Evolutionary conservation across 306 rosid species (phyloP).

Genomic region (Lupinus albus): DNA sequence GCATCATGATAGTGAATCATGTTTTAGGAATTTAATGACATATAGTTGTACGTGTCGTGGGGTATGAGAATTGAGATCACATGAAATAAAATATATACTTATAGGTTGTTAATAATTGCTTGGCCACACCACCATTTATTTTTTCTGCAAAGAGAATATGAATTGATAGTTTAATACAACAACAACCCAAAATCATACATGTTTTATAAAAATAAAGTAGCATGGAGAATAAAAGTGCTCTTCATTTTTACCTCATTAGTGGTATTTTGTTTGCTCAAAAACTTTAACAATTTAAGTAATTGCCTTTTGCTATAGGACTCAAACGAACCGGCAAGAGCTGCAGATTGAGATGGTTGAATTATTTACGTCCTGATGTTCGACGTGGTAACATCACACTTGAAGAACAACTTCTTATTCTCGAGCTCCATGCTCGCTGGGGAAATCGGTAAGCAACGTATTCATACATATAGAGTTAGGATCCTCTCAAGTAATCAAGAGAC

Average conservation of each 20-base stretch:
- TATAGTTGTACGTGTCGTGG: conserved; percentile 46
- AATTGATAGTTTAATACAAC: conserved; percentile 33
- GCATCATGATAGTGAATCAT: conserved; percentile 42
- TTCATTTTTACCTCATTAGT: conserved; percentile 24
- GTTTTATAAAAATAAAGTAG: conserved; percentile 13
- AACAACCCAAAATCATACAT: conserved; percentile 30
- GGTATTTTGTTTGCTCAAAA: background rate
- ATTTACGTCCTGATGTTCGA: conserved; percentile 89
- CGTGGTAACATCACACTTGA: conserved; percentile 95
- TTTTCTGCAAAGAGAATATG: background rate
- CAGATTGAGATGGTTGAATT: conserved; percentile 92
- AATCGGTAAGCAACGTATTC: conserved; percentile 54
- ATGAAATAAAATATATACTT: conserved; percentile 34
- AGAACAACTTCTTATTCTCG: conserved; percentile 93
- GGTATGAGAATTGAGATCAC: conserved; percentile 1
- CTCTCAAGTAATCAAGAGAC: too few species aligned
- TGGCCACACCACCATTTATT: conserved; percentile 19
- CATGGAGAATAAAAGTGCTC: conserved; percentile 24
- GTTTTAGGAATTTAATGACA: conserved; percentile 40
- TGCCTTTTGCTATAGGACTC: conserved; percentile 54
- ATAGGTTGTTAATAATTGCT: conserved; percentile 40
- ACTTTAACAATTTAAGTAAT: conserved; percentile 61
- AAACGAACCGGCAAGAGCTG: conserved; percentile 96
- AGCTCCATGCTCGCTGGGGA: conserved; percentile 96
- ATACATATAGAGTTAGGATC: too few species aligned